These are phyloP conservation scores for Verticillium dahliae DNA, from an alignment of 2,329 filamentous ascomycete genomes.

Conservation along the genomic window DNA sequence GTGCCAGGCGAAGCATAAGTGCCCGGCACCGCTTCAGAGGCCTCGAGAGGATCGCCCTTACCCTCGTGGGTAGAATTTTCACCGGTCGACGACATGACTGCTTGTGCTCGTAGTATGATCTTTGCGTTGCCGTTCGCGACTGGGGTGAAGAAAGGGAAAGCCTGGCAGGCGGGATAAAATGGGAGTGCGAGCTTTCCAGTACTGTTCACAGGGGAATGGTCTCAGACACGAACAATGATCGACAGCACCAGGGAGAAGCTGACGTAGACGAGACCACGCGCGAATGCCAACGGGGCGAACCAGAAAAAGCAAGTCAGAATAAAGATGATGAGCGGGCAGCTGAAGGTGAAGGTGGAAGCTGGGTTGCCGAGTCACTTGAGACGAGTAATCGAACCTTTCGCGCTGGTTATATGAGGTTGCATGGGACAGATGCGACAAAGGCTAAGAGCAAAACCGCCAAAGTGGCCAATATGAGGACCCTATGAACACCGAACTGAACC, in stretches of 20 bases:
- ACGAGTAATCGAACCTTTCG: neutral
- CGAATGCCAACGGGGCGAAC: neutral
- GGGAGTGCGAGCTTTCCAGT: neutral
- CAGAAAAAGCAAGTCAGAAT: neutral
- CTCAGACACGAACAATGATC: neutral
- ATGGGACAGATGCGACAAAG: neutral
- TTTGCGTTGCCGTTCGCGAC: neutral
- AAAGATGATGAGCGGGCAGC: neutral
- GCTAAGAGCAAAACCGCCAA: neutral
- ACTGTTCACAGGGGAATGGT: neutral
- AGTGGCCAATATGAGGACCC: neutral
- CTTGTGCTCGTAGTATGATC: neutral
- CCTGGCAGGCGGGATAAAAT: neutral
- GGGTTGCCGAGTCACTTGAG: neutral
- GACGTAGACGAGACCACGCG: neutral
- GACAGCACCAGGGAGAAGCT: neutral
- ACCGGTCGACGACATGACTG: conserved; percentile 16
- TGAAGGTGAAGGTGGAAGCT: neutral
- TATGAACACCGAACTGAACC: neutral
- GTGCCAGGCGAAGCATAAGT: conserved; percentile 6
- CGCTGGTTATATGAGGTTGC: neutral
- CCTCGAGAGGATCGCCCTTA: conserved; percentile 6
- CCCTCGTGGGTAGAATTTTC: conserved; percentile 14
- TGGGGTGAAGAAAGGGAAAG: neutral
- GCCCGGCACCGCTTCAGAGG: conserved; percentile 9